phyloP scores from a whole-genome alignment of 768 basidiomycete genomes.

The Boletus rubropictus region DNA sequence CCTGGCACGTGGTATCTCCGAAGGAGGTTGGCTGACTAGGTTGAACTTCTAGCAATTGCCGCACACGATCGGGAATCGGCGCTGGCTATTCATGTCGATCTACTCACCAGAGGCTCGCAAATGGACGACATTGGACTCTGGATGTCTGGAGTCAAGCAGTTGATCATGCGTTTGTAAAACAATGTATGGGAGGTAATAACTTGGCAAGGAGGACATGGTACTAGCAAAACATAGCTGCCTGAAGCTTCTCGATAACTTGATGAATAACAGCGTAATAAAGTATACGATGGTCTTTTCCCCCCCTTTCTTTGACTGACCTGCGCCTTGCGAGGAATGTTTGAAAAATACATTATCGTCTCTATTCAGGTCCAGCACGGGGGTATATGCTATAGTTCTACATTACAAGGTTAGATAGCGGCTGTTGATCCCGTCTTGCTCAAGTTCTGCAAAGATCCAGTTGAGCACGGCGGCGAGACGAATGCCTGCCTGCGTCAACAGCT shows the following conservation, averaged over 20 bases:
- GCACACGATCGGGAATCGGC: conserved; percentile 72
- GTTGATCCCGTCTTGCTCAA: neutral
- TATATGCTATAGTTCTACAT: neutral
- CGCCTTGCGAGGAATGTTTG: too few species aligned
- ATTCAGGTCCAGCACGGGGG: neutral
- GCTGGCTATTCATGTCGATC: conserved; percentile 76
- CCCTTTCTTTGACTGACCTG: neutral
- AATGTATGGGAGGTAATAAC: neutral
- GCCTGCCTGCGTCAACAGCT: conserved; percentile 76
- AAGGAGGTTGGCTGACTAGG: neutral
- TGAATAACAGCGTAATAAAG: neutral
- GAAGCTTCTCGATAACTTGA: neutral
- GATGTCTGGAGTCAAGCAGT: conserved; percentile 88
- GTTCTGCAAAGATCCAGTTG: conserved; percentile 59
- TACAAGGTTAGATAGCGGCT: conserved; percentile 2
- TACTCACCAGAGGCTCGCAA: conserved; percentile 72
- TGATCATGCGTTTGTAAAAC: conserved; percentile 62
- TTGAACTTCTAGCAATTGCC: conserved; percentile 59
- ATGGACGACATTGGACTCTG: conserved; percentile 80
- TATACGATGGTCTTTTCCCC: neutral
- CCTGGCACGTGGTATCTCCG: neutral
- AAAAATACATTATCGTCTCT: too few species aligned
- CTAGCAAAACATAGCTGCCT: neutral
- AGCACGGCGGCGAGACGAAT: conserved; percentile 78
- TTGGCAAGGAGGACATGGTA: neutral